phyloP scores from a whole-genome alignment of 2,329 filamentous ascomycete genomes.

The Ophiosphaerella narmari region DNA sequence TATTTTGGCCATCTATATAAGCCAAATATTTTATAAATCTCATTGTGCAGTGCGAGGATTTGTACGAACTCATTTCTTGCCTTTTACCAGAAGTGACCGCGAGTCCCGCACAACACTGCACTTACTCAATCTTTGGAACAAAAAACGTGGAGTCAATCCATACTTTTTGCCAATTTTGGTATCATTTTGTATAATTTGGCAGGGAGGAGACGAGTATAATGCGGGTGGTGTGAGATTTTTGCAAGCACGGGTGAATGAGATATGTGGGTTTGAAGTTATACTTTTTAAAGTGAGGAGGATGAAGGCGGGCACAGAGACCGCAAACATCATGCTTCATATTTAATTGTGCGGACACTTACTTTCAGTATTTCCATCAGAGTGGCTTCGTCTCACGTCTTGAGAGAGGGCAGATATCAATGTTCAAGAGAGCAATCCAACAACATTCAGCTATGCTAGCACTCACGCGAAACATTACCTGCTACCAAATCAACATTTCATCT shows the following conservation, averaged over 20 bases:
- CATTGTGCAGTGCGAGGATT: conserved; percentile 68
- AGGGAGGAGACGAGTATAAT: not conserved
- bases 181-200: conserved; percentile 9
- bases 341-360: too few relatives aligned
- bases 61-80: conserved; percentile 76
- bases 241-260: not conserved
- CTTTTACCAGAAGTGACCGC: conserved; percentile 82
- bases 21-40: conserved; percentile 7
- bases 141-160: conserved; percentile 51
- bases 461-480: not conserved
- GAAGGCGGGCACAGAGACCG: too few relatives aligned
- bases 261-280: not conserved
- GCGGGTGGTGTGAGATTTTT: not conserved
- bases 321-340: too few relatives aligned
- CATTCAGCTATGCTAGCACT: too few relatives aligned
- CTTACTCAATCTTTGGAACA: conserved; percentile 63
- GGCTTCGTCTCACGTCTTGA: too few relatives aligned
- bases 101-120: conserved; percentile 65
- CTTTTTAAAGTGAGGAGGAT: too few relatives aligned
- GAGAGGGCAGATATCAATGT: too few relatives aligned
- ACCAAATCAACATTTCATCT: conserved; percentile 71
- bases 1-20: conserved; percentile 15
- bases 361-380: too few relatives aligned
- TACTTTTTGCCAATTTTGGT: conserved; percentile 34
- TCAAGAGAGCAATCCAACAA: too few relatives aligned